A percentile compares a stretch with the other conserved stretches of the same genome.
phyloP scores from a whole-genome alignment of 129 eudicot species.

The Flaveria ramosissima region DNA sequence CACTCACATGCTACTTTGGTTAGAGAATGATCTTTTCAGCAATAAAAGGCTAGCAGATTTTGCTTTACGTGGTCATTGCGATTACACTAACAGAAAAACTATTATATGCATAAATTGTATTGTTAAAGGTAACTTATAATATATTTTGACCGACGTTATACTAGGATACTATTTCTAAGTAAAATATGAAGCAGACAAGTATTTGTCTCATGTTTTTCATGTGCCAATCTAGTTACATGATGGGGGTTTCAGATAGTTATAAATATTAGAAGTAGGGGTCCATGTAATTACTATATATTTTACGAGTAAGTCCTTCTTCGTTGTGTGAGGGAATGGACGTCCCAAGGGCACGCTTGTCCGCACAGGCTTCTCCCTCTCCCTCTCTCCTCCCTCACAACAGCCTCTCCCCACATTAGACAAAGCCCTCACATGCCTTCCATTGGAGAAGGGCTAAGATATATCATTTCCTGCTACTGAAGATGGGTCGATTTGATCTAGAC shows the following conservation, averaged over 20 bases:
- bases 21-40: background rate
- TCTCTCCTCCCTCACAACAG: too few species aligned
- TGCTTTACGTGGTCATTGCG: background rate
- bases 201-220: background rate
- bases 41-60: background rate
- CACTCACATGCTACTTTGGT: constrained; percentile 10
- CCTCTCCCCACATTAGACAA: too few species aligned
- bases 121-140: background rate
- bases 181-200: background rate
- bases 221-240: background rate
- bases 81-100: background rate
- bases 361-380: too few species aligned
- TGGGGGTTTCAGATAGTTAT: background rate
- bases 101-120: background rate
- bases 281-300: too few species aligned
- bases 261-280: too few species aligned
- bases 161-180: background rate
- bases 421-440: too few species aligned
- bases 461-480: too few species aligned
- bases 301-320: too few species aligned
- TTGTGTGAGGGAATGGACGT: too few species aligned
- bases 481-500: too few species aligned
- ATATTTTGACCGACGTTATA: background rate
- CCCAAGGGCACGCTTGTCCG: too few species aligned
- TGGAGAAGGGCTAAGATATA: too few species aligned